Evolutionary conservation across 352 stramenopile genomes (phyloP).

Genomic region (Pythium dissotocum): DNA sequence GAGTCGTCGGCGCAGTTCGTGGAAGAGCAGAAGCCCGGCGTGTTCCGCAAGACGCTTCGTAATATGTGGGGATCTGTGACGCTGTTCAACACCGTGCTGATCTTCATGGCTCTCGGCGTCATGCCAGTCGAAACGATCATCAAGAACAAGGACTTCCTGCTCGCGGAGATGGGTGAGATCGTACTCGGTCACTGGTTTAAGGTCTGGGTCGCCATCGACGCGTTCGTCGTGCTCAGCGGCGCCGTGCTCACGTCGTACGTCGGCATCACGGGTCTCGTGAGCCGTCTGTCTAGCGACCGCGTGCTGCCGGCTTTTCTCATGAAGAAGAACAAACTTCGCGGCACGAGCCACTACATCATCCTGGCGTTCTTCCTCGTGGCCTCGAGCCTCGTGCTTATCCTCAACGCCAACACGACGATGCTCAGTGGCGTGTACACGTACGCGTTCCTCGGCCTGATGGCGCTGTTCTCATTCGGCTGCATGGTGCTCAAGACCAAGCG

Average conservation of each 20-base stretch:
- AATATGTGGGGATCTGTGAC: constrained; percentile 79
- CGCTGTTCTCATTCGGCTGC: constrained; percentile 89
- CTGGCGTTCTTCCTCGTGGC: constrained; percentile 55
- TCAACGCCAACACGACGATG: constrained; percentile 69
- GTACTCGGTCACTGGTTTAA: constrained; percentile 46
- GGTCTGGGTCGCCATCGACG: constrained; percentile 62
- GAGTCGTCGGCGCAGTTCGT: constrained; percentile 85
- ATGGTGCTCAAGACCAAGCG: constrained; percentile 93
- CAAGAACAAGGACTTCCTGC: constrained; percentile 49
- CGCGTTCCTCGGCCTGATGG: constrained; percentile 91
- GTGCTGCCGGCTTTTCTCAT: constrained; percentile 43
- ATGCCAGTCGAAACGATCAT: constrained; percentile 58
- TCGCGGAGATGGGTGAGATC: constrained; percentile 61
- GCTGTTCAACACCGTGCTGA: constrained; percentile 77
- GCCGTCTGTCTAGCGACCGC: constrained; percentile 65
- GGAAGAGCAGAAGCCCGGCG: constrained; percentile 68
- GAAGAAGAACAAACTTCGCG: constrained; percentile 44
- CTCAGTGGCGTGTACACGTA: constrained; percentile 92
- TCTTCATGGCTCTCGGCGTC: constrained; percentile 59
- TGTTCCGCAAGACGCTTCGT: constrained; percentile 59
- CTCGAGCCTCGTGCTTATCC: constrained; percentile 52
- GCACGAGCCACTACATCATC: constrained; percentile 70
- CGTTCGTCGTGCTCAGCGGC: constrained; percentile 78
- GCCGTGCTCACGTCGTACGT: constrained; percentile 81
- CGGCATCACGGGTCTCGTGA: constrained; percentile 68